Conservation (phyloP, 139 green algal species). For the Chlorella ohadii region DNA sequence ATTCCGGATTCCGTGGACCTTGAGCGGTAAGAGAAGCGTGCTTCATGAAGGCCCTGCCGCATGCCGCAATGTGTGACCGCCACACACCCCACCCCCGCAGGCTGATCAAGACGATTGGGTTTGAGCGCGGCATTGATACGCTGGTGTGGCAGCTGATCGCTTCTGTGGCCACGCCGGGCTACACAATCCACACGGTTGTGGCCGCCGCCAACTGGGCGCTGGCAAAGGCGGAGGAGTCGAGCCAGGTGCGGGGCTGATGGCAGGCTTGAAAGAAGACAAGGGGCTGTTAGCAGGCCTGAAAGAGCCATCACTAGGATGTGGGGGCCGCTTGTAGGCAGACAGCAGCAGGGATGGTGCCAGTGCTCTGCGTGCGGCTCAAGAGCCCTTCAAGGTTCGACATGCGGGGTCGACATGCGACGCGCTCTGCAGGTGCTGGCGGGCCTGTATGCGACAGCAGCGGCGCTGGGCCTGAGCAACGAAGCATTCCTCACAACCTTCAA, state of each 20-base stretch:
- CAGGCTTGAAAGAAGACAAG: too few species aligned
- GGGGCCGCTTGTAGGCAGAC: too few species aligned
- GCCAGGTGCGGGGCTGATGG: not conserved
- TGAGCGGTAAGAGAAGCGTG: not conserved
- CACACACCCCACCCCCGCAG: too few species aligned
- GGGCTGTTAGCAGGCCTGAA: too few species aligned
- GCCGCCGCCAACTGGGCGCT: slow-evolving; percentile 51
- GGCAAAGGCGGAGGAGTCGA: slow-evolving; percentile 28
- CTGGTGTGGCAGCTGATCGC: slow-evolving; percentile 81
- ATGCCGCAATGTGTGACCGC: too few species aligned
- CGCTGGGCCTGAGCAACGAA: not conserved
- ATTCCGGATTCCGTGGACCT: slow-evolving; percentile 25
- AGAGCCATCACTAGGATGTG: too few species aligned
- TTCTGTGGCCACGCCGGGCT: slow-evolving; percentile 68
- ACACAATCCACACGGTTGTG: slow-evolving; percentile 82
- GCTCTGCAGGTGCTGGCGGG: not conserved
- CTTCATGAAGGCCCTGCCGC: too few species aligned
- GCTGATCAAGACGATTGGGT: slow-evolving; percentile 55
- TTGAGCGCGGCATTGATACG: slow-evolving; percentile 74
- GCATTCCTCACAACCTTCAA: slow-evolving; percentile 46
- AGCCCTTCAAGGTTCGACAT: too few species aligned
- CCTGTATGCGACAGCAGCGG: not conserved
- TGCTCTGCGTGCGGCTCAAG: too few species aligned
- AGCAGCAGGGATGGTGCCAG: too few species aligned
- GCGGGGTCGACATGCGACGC: too few species aligned